Evolutionary conservation across 2,329 filamentous ascomycete species (phyloP).

Genomic region (Xylaria sp.): DNA sequence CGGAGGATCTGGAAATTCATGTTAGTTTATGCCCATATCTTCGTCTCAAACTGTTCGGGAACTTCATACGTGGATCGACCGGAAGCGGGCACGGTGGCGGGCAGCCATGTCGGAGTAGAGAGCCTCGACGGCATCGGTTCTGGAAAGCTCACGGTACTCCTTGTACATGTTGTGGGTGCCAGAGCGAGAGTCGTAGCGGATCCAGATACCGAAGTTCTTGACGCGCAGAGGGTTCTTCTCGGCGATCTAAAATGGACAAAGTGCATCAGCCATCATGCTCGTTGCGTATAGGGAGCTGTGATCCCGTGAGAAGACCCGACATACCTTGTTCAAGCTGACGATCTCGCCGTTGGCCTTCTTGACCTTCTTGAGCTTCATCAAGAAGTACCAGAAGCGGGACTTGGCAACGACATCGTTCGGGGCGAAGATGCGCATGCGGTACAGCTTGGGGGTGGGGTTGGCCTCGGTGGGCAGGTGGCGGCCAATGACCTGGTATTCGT

Average conservation of each 20-base stretch:
- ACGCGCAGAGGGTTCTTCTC: conserved; percentile 99
- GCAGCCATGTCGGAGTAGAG: conserved; percentile 99
- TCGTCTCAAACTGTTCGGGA: neutral
- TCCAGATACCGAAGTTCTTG: conserved; percentile 99
- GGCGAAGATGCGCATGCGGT: conserved; percentile 99
- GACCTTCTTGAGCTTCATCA: conserved; percentile 98
- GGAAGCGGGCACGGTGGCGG: conserved; percentile 95
- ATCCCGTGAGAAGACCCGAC: conserved; percentile 33
- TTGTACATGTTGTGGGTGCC: conserved; percentile 99
- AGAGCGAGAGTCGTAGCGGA: conserved; percentile 99
- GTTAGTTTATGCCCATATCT: conserved; percentile 25
- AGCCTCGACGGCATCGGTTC: conserved; percentile 89
- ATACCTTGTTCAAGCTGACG: conserved; percentile 90
- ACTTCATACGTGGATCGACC: conserved; percentile 86
- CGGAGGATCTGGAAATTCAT: conserved; percentile 72
- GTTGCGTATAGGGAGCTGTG: neutral
- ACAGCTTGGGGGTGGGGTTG: conserved; percentile 96
- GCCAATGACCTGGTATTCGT: conserved; percentile 99
- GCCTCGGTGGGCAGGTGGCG: conserved; percentile 97
- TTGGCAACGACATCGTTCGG: conserved; percentile 97
- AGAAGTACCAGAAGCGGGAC: conserved; percentile 99
- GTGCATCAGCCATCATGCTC: conserved; percentile 12
- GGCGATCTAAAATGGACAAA: conserved; percentile 61
- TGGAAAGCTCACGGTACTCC: conserved; percentile 99
- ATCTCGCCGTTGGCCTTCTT: conserved; percentile 99